Conservation (phyloP, 306 rosid species). For the Abrus precatorius region DNA sequence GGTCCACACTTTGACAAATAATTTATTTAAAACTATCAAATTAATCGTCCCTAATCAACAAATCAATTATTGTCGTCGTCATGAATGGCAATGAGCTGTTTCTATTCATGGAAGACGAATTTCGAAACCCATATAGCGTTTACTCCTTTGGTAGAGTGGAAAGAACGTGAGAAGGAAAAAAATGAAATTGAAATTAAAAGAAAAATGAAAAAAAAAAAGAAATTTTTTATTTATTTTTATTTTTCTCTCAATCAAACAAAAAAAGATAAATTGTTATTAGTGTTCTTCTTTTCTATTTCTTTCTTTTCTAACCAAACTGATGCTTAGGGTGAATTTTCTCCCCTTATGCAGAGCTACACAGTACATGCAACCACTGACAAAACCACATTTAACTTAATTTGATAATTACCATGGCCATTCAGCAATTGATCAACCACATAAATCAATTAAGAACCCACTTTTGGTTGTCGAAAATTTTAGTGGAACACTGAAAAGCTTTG, state of each 20-base stretch:
- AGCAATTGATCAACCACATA: slow-evolving; percentile 33
- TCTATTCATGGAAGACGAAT: slow-evolving; percentile 1
- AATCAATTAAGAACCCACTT: slow-evolving; percentile 5
- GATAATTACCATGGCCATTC: slow-evolving; percentile 20
- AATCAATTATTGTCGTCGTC: slow-evolving; percentile 31
- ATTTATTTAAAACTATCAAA: neutral
- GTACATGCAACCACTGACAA: slow-evolving; percentile 28
- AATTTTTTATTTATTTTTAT: no score
- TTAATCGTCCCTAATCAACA: slow-evolving; percentile 33
- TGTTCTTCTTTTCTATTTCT: neutral
- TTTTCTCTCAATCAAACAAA: no score
- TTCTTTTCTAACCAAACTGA: neutral
- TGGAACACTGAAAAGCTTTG: slow-evolving; percentile 34
- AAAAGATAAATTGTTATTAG: no score
- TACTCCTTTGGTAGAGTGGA: no score
- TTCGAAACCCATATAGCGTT: slow-evolving; percentile 20
- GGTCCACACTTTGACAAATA: slow-evolving; percentile 14
- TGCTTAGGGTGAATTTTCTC: neutral
- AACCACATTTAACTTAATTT: neutral
- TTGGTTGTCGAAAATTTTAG: slow-evolving; percentile 28
- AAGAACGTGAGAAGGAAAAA: no score
- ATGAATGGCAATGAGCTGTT: slow-evolving; percentile 18
- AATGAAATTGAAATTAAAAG: no score
- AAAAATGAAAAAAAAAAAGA: no score
- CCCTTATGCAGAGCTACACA: slow-evolving; percentile 45